Evolutionary conservation across 2,329 filamentous ascomycete species (phyloP).

Genomic region (Monosporascus sp.): DNA sequence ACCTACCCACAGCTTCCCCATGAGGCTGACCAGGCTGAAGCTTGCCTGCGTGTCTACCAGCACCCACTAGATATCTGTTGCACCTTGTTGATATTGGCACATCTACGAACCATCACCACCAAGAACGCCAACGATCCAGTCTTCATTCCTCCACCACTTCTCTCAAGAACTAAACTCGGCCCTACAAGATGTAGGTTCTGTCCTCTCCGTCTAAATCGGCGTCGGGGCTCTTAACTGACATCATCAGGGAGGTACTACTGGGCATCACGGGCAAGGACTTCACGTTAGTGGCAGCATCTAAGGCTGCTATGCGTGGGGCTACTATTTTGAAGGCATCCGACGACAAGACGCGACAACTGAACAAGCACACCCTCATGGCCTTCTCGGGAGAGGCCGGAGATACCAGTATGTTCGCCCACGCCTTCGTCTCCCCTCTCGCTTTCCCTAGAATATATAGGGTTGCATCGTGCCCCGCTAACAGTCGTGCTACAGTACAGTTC

Average conservation of each 20-base stretch:
- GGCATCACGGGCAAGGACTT: conserved; percentile 99
- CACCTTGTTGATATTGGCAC: background rate
- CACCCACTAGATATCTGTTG: too few relatives aligned
- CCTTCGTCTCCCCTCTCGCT: background rate
- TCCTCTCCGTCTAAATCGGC: too few relatives aligned
- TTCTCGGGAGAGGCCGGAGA: conserved; percentile 96
- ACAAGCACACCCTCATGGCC: conserved; percentile 91
- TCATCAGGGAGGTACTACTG: conserved; percentile 84
- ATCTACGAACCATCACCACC: background rate
- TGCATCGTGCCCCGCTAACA: conserved; percentile 8
- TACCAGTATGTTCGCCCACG: conserved; percentile 58
- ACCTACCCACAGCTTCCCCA: conserved; percentile 3
- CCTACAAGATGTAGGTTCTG: conserved; percentile 12
- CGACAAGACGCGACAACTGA: conserved; percentile 91
- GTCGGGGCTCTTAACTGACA: conserved; percentile 4
- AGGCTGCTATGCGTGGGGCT: conserved; percentile 95
- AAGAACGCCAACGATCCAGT: background rate
- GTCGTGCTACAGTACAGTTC: conserved; percentile 74
- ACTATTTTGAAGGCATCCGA: conserved; percentile 93
- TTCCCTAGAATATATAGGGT: background rate
- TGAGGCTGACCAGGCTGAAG: conserved; percentile 35
- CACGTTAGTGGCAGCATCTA: conserved; percentile 93
- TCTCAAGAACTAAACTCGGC: background rate
- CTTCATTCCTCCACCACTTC: background rate
- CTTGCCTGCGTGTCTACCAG: conserved; percentile 33